Evolutionary conservation across 345 rosid species (phyloP).

Genomic region (Euphorbia peplus): DNA sequence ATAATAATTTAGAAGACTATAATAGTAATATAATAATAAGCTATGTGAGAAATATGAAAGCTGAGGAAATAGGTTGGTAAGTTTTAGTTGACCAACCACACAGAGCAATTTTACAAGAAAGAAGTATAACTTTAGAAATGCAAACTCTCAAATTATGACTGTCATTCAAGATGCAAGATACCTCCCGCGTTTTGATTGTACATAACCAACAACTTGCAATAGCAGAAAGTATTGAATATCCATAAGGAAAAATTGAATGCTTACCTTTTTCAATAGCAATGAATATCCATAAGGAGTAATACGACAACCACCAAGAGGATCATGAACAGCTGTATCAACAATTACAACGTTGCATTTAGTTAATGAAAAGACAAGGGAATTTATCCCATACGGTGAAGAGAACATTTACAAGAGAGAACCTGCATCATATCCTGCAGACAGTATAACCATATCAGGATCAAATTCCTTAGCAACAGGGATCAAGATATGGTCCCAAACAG

Average conservation of each 20-base stretch:
- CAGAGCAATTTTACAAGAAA: neutral
- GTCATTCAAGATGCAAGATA: neutral
- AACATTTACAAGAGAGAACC: constrained; percentile 40
- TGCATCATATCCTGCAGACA: constrained; percentile 98
- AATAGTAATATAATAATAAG: neutral
- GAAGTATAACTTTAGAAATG: neutral
- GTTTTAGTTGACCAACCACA: neutral
- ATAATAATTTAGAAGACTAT: too few relatives aligned
- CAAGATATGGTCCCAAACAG: constrained; percentile 88
- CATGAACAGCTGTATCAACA: constrained; percentile 62
- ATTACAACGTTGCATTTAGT: neutral
- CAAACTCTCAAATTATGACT: neutral
- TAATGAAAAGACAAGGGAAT: neutral
- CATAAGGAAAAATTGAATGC: constrained; percentile 6
- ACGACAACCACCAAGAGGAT: constrained; percentile 87
- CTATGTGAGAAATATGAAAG: neutral
- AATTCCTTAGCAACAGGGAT: constrained; percentile 79
- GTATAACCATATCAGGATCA: constrained; percentile 65
- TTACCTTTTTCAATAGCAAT: constrained; percentile 68
- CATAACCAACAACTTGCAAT: constrained; percentile 4
- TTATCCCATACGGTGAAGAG: neutral
- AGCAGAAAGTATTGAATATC: constrained; percentile 1
- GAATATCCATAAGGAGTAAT: constrained; percentile 88
- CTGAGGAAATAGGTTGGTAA: neutral
- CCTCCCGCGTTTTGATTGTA: neutral